Percentiles rank a stretch among this genome's conserved stretches.
Conservation (phyloP, 176 grass and related monocot genomes). For the Areca catechu region DNA sequence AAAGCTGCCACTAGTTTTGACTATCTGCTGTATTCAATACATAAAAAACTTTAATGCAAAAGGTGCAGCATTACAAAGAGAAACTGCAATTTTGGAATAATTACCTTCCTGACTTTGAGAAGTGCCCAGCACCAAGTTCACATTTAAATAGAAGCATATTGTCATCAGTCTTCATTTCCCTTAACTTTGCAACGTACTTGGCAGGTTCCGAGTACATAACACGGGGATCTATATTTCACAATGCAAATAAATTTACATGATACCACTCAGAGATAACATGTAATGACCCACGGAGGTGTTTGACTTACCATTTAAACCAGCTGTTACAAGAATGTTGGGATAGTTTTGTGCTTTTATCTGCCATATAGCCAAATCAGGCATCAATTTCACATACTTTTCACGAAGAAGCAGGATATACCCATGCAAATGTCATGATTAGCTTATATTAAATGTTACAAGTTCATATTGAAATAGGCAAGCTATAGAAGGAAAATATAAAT, state of each 20-base stretch:
- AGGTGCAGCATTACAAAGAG: neutral
- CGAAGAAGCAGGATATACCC: too few species aligned
- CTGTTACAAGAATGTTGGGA: conserved; percentile 79
- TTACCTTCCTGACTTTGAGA: conserved; percentile 82
- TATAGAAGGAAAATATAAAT: too few species aligned
- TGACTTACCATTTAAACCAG: conserved; percentile 70
- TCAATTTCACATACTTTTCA: too few species aligned
- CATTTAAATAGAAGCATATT: conserved; percentile 74
- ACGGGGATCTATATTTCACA: conserved; percentile 40
- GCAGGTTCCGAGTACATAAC: conserved; percentile 81
- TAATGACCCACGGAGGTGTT: neutral
- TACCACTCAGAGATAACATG: neutral
- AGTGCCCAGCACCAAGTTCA: conserved; percentile 70
- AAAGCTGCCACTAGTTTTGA: too few species aligned
- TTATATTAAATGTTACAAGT: too few species aligned
- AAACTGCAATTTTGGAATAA: neutral
- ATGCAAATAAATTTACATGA: neutral
- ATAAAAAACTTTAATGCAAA: too few species aligned
- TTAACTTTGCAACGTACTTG: conserved; percentile 68
- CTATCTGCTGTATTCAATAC: too few species aligned
- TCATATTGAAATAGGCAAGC: too few species aligned
- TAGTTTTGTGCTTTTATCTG: conserved; percentile 67
- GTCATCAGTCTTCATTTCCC: conserved; percentile 63
- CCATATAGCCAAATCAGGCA: conserved; percentile 10
- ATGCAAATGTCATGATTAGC: too few species aligned